Base-by-base conservation (phyloP, 2,329 filamentous ascomycete genomes). In the Dactylellina drechsleri region DNA sequence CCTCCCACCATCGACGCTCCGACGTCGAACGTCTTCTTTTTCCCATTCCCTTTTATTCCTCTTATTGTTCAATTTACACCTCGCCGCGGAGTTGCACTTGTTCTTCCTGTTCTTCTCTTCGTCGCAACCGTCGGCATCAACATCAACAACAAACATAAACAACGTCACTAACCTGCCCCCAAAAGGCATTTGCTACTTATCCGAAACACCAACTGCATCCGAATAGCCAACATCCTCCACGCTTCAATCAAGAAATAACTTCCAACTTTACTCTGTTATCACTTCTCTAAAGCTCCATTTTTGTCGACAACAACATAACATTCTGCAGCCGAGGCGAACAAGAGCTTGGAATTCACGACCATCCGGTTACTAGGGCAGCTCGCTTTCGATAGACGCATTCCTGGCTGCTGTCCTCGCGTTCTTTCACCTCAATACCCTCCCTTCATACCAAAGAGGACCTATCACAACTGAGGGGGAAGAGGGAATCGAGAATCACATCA, bases 331-430 rank as follows among this genome's bases (percentile, higher is more conserved):
- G 49, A 73, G 47, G 23, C 56, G 36, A 64, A 65, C 23, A 52
- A 67, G 50, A 53, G 40, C 43, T 20, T 54, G 64, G 71, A 75
- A 65, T 75, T 54, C 64, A 56, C 64, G 15, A 31, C 26, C 45
- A 20, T 23, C 41, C 36, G 57, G 71, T 75, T 75, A 68, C 71
- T 68, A 75, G 52, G 64, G 28, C 31, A 67, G 57, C 53, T 67
- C 70, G 70, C 70, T 75, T 75, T 67, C 52, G 70, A 75, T 75
- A 75, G 64, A 75, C 64, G 36, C 71, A 75, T 75, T 68, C 71
- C 58, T 59, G 53, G 10, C 64, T 16, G 28, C 18, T 5, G 45
- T 64, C 59, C 45, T 66, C 71, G 71, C 71, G 71, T 75, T 68
- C 71, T 75, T 65, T 60, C 65, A 54, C 43, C 47, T 18, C 45